A percentile compares a stretch with the other conserved stretches of the same genome.
phyloP scores from a whole-genome alignment of 345 rosid species.

The Raphanus raphanistrum region DNA sequence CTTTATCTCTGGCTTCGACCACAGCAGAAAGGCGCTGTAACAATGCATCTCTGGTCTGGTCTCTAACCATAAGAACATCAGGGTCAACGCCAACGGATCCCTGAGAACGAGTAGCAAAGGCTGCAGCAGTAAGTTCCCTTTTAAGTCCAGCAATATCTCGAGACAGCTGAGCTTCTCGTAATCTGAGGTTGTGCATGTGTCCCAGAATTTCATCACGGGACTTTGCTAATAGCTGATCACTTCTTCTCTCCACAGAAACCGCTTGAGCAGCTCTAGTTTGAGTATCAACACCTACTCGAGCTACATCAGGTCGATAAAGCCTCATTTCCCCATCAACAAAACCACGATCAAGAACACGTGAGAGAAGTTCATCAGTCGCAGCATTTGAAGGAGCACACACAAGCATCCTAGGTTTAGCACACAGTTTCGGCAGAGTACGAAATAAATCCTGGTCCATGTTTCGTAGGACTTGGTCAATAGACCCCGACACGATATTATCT shows the following conservation, averaged over 20 bases:
- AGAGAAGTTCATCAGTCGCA: constrained; percentile 95
- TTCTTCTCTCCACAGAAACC: constrained; percentile 97
- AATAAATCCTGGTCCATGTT: constrained; percentile 97
- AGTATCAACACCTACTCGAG: constrained; percentile 97
- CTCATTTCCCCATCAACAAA: constrained; percentile 99
- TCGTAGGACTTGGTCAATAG: constrained; percentile 98
- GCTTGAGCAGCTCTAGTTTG: constrained; percentile 99
- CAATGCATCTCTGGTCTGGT: constrained; percentile 82
- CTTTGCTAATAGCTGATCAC: constrained; percentile 81
- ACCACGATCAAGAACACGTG: constrained; percentile 98
- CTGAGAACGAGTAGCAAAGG: constrained; percentile 79
- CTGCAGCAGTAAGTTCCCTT: constrained; percentile 71
- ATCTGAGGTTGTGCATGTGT: constrained; percentile 80
- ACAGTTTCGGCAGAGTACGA: constrained; percentile 91
- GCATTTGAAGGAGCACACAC: constrained; percentile 99
- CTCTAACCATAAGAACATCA: constrained; percentile 83
- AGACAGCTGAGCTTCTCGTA: constrained; percentile 74
- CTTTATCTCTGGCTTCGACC: constrained; percentile 95
- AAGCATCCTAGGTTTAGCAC: constrained; percentile 96
- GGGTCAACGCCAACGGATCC: constrained; percentile 99
- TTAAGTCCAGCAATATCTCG: constrained; percentile 79
- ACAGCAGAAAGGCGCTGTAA: constrained; percentile 92
- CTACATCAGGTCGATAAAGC: constrained; percentile 95
- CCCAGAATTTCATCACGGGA: constrained; percentile 82
- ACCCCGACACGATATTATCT: constrained; percentile 65